phyloP scores from a whole-genome alignment of 192 early-diverging fungal species.

The Lobosporangium transversale region DNA sequence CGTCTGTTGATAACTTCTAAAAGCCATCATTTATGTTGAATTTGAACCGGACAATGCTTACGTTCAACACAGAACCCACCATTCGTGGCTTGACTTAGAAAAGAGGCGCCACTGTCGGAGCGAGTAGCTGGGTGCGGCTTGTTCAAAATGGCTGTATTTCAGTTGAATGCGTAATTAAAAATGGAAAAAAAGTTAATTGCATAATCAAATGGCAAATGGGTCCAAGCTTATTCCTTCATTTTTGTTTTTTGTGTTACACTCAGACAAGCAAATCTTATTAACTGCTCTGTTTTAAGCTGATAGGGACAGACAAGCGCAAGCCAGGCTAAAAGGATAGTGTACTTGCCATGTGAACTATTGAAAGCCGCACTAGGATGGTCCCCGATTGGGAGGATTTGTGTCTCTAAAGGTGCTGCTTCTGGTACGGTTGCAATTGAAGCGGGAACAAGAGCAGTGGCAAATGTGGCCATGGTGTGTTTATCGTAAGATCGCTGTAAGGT shows the following conservation, averaged over 20 bases:
- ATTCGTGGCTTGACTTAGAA: conserved; percentile 20
- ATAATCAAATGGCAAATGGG: not conserved
- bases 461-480: not conserved
- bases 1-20: too few relatives aligned
- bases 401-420: not conserved
- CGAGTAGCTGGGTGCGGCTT: not conserved
- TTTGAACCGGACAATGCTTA: too few relatives aligned
- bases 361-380: not conserved
- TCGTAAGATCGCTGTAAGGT: not conserved
- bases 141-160: not conserved
- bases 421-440: not conserved
- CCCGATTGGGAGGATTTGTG: not conserved
- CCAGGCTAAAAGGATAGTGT: too few relatives aligned
- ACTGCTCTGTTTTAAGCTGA: too few relatives aligned
- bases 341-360: not conserved
- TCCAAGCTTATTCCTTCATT: not conserved
- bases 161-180: not conserved
- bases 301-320: too few relatives aligned
- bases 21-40: too few relatives aligned
- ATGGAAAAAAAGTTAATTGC: not conserved
- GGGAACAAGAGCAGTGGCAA: not conserved
- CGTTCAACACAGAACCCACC: conserved; percentile 28
- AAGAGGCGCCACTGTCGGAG: conserved; percentile 23
- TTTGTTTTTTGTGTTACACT: not conserved
- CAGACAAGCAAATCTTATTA: too few relatives aligned